A percentile compares a stretch with the other conserved stretches of the same genome.
Conservation (phyloP, 2,329 filamentous ascomycete species). For the Paraconiothyrium brasiliense region DNA sequence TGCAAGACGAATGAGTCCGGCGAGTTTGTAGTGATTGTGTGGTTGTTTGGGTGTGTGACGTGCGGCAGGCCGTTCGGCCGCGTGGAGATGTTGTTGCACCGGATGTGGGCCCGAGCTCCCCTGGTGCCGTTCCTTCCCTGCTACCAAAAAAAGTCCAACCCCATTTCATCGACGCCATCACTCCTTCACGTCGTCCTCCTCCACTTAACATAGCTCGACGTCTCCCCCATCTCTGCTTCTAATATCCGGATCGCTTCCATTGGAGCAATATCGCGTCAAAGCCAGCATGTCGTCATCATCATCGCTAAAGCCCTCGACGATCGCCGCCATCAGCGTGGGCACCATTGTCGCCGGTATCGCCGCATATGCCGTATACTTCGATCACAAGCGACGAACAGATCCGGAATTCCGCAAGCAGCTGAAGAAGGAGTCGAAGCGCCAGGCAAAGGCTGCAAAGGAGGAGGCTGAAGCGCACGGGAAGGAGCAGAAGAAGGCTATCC, state of each 20-base stretch:
- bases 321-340: conserved; percentile 67
- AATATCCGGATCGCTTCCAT: background rate
- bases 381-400: conserved; percentile 71
- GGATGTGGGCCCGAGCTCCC: conserved; percentile 35
- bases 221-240: conserved; percentile 9
- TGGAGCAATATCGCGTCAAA: conserved; percentile 8
- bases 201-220: conserved; percentile 5
- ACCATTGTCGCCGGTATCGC: conserved; percentile 67
- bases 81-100: background rate
- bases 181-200: conserved; percentile 15
- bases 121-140: conserved; percentile 32
- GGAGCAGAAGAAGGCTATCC: conserved; percentile 77
- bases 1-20: conserved; percentile 18
- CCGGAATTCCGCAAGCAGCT: conserved; percentile 69
- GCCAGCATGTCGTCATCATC: conserved; percentile 48
- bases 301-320: conserved; percentile 64
- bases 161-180: conserved; percentile 23
- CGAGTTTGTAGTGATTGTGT: background rate
- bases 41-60: conserved; percentile 10
- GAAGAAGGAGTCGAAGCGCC: conserved; percentile 78
- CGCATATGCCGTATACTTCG: conserved; percentile 73
- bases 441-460: conserved; percentile 76
- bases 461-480: conserved; percentile 72
- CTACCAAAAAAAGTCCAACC: conserved; percentile 38
- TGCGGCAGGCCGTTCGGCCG: background rate